These are phyloP conservation scores for Breviolum minutum DNA, from an alignment of 73 alveolate genomes.

Conservation along the genomic window DNA sequence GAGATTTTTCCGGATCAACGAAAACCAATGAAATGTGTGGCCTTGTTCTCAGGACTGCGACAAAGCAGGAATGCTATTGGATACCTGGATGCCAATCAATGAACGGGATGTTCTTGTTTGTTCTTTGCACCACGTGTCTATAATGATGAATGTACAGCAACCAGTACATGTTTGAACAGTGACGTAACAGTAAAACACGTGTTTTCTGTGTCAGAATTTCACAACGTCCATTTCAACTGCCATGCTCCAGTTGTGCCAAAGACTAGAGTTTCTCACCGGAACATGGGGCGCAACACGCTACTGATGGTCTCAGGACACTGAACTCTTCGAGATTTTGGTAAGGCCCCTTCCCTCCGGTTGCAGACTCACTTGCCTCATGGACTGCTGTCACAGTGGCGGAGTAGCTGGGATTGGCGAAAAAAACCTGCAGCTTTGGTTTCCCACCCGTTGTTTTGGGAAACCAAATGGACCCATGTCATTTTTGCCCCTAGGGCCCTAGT, in stretches of 20 bases:
- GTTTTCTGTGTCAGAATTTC: no score
- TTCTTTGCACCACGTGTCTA: not conserved
- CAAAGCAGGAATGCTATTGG: constrained; percentile 55
- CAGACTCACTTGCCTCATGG: constrained; percentile 65
- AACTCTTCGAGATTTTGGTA: constrained; percentile 79
- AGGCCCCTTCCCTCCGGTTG: constrained; percentile 50
- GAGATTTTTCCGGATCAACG: not conserved
- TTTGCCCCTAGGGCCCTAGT: no score
- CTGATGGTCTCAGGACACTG: constrained; percentile 51
- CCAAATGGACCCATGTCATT: no score
- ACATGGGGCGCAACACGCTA: no score
- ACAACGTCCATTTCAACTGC: no score
- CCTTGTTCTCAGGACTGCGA: constrained; percentile 8
- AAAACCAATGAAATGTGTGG: not conserved
- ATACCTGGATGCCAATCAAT: not conserved
- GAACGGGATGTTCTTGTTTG: no score
- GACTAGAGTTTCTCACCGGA: no score
- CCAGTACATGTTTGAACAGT: no score
- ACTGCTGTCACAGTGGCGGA: constrained; percentile 90
- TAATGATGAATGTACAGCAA: not conserved
- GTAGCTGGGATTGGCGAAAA: not conserved
- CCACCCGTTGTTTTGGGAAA: no score
- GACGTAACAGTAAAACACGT: no score
- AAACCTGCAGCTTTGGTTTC: no score
- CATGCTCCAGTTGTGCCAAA: no score